Percentiles rank a stretch among this genome's conserved stretches.
phyloP scores from a whole-genome alignment of 129 eudicot genomes.

The Cynara cardunculus region DNA sequence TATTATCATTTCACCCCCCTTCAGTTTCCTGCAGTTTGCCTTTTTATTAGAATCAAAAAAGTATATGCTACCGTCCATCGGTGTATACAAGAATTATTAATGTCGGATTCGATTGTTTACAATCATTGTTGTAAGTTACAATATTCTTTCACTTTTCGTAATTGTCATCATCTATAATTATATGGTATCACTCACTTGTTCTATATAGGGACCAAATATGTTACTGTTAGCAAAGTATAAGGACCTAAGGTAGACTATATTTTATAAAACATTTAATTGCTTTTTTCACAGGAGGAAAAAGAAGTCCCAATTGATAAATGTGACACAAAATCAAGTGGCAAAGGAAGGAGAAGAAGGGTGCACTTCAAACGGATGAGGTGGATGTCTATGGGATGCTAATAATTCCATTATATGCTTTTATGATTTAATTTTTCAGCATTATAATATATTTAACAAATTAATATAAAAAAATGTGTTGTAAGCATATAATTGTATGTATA shows the following conservation, averaged over 20 bases:
- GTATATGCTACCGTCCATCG: not conserved
- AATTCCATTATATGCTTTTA: not conserved
- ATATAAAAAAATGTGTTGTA: not conserved
- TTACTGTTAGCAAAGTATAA: not conserved
- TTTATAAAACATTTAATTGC: not conserved
- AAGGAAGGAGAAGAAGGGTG: slow-evolving; percentile 24
- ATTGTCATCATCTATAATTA: not conserved
- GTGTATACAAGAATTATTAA: not conserved
- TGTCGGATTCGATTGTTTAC: not conserved
- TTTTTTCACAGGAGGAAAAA: slow-evolving; percentile 30
- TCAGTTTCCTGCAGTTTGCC: not conserved
- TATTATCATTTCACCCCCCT: not conserved
- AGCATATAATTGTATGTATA: not conserved
- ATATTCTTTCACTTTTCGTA: not conserved
- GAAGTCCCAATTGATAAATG: not conserved
- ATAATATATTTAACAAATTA: not conserved
- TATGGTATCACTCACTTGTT: not conserved
- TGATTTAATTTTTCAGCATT: slow-evolving; percentile 3
- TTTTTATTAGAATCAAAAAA: too few relatives aligned
- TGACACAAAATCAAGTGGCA: not conserved
- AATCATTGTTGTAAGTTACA: not conserved
- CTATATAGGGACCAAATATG: not conserved
- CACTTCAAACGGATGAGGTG: slow-evolving; percentile 36
- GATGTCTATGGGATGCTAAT: slow-evolving; percentile 31
- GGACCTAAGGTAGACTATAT: not conserved